phyloP scores from a whole-genome alignment of 768 basidiomycete genomes.

The Tephrocybe sp. region DNA sequence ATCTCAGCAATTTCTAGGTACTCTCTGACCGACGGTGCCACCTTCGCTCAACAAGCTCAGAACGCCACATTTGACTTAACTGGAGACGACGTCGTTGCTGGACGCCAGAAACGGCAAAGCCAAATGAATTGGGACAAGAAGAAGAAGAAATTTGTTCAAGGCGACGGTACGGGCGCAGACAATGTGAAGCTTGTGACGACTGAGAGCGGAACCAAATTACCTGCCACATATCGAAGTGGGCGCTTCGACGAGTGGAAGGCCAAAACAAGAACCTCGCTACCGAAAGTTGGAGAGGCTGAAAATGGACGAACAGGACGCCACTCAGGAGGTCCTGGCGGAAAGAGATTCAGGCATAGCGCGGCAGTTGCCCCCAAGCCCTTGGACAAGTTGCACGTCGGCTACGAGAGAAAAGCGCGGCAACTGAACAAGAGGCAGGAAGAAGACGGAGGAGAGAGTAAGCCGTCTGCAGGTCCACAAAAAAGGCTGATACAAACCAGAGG shows the following conservation, averaged over 20 bases:
- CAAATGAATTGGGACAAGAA: slow-evolving; percentile 93
- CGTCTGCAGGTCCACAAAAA: slow-evolving; percentile 18
- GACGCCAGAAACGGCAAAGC: slow-evolving; percentile 58
- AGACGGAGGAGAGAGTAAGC: slow-evolving; percentile 22
- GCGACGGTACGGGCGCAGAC: slow-evolving; percentile 83
- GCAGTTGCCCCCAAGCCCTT: slow-evolving; percentile 67
- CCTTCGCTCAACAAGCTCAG: slow-evolving; percentile 83
- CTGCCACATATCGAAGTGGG: slow-evolving; percentile 90
- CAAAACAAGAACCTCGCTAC: slow-evolving; percentile 71
- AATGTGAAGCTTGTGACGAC: slow-evolving; percentile 93
- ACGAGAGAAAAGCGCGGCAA: slow-evolving; percentile 71
- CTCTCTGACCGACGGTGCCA: slow-evolving; percentile 84
- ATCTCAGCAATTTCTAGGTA: slow-evolving; percentile 55
- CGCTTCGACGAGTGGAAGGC: slow-evolving; percentile 95
- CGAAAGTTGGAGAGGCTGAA: slow-evolving; percentile 83
- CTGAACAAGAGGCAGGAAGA: slow-evolving; percentile 54
- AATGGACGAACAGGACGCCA: slow-evolving; percentile 34
- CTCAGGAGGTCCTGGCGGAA: slow-evolving; percentile 47
- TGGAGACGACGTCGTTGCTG: slow-evolving; percentile 68
- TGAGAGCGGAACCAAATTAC: slow-evolving; percentile 88
- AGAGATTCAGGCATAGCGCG: slow-evolving; percentile 75
- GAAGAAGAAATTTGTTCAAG: slow-evolving; percentile 91
- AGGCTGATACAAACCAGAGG: slow-evolving; percentile 36
- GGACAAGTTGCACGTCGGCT: slow-evolving; percentile 70
- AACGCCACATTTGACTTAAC: slow-evolving; percentile 80